A percentile compares a stretch with the other conserved stretches of the same genome.
These are phyloP conservation scores for Epichloe sylvatica DNA, from an alignment of 2,329 filamentous ascomycete species.

Conservation along the genomic window DNA sequence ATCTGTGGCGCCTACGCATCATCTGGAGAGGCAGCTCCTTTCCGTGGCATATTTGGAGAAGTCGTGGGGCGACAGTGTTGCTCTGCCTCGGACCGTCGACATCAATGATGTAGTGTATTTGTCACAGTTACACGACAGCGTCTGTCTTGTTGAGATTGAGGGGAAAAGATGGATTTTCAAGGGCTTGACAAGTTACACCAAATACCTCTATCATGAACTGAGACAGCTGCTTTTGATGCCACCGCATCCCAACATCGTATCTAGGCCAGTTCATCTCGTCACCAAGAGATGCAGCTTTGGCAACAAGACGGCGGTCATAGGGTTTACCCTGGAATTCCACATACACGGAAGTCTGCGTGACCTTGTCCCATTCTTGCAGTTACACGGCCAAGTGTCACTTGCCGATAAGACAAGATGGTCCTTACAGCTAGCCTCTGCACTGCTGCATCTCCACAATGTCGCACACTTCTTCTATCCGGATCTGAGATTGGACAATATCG, in stretches of 20 bases:
- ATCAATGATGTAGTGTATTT: constrained; percentile 35
- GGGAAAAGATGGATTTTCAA: constrained; percentile 40
- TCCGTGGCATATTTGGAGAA: constrained; percentile 26
- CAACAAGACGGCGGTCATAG: constrained; percentile 38
- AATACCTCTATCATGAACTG: constrained; percentile 49
- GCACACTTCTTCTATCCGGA: constrained; percentile 41
- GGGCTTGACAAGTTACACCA: constrained; percentile 40
- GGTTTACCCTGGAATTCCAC: constrained; percentile 43
- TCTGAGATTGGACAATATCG: constrained; percentile 45
- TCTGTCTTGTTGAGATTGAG: constrained; percentile 36
- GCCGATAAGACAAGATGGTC: constrained; percentile 39
- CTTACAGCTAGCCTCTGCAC: constrained; percentile 35
- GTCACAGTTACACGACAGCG: constrained; percentile 43
- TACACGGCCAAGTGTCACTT: constrained; percentile 29
- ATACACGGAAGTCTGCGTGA: constrained; percentile 41
- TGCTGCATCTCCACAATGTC: constrained; percentile 34
- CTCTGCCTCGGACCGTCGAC: constrained; percentile 33
- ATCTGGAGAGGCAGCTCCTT: constrained; percentile 39
- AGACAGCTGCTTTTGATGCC: constrained; percentile 38
- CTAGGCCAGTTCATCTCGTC: constrained; percentile 37
- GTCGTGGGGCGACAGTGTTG: constrained; percentile 29
- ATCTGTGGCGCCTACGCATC: constrained; percentile 33
- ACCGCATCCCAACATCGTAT: constrained; percentile 39
- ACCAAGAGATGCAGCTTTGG: constrained; percentile 44
- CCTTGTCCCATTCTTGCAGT: constrained; percentile 35